Evolutionary conservation across 257 asterid genomes (phyloP).

Genomic region (Craterostigma plantagineum): DNA sequence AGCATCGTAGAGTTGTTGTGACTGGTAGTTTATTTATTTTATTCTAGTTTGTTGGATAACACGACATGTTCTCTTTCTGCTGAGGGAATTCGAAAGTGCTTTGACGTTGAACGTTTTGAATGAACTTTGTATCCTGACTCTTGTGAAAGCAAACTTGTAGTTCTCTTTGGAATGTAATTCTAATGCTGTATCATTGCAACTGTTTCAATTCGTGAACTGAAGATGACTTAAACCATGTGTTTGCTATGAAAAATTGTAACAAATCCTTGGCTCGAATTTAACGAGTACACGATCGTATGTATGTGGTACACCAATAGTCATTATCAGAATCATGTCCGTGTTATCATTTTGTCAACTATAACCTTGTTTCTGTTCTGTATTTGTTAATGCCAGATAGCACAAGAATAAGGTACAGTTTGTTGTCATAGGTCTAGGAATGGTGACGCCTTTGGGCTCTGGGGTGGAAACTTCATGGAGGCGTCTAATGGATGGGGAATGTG

Average conservation of each 20-base stretch:
- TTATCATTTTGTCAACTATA: background rate
- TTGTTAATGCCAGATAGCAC: background rate
- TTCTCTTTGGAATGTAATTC: too few species aligned
- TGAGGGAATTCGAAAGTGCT: background rate
- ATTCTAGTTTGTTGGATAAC: background rate
- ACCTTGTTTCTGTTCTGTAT: background rate
- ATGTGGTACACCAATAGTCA: too few species aligned
- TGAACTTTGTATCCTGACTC: background rate
- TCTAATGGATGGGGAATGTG: constrained; percentile 59
- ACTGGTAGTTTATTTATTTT: constrained; percentile 36
- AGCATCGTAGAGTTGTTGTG: constrained; percentile 60
- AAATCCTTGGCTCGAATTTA: too few species aligned
- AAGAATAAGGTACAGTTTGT: constrained; percentile 2
- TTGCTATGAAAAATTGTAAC: too few species aligned
- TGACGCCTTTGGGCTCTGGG: constrained; percentile 84
- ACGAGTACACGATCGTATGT: too few species aligned
- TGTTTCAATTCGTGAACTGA: too few species aligned
- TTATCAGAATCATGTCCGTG: too few species aligned
- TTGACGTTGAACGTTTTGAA: too few species aligned
- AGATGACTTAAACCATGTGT: too few species aligned
- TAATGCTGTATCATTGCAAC: too few species aligned
- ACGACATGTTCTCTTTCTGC: background rate
- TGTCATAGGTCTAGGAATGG: constrained; percentile 74
- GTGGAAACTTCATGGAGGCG: constrained; percentile 72
- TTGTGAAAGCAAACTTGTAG: too few species aligned